Evolutionary conservation across 768 basidiomycete genomes (phyloP).

Genomic region (Phanerodontia chrysosporium): DNA sequence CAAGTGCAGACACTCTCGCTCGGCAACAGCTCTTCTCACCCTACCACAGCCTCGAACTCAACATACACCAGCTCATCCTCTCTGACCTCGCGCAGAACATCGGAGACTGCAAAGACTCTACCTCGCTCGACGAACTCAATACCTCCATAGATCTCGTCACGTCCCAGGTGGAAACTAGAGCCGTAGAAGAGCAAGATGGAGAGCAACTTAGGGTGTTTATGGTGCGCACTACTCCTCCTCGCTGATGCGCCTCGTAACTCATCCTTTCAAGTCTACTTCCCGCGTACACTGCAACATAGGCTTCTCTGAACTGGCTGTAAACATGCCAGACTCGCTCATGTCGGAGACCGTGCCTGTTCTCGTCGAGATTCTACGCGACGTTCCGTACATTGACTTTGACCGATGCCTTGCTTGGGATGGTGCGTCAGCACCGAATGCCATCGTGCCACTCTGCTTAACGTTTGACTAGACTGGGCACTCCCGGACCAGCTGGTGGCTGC

Average conservation of each 20-base stretch:
- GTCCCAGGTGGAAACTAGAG: conserved; percentile 52
- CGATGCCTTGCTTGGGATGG: conserved; percentile 77
- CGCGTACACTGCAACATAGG: conserved; percentile 78
- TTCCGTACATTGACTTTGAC: conserved; percentile 77
- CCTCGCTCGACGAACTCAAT: conserved; percentile 28
- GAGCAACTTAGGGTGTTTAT: conserved; percentile 44
- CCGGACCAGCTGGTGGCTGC: conserved; percentile 83
- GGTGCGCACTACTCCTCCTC: conserved; percentile 36
- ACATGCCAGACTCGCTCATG: conserved; percentile 53
- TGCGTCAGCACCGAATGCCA: conserved; percentile 25
- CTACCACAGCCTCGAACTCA: conserved; percentile 60
- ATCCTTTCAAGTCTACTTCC: conserved; percentile 54
- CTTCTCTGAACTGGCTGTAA: conserved; percentile 73
- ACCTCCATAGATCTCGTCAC: conserved; percentile 55
- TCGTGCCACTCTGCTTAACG: not conserved
- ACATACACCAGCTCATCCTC: conserved; percentile 72
- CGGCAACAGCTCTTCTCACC: not conserved
- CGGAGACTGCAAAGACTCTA: conserved; percentile 38
- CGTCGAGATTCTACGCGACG: conserved; percentile 63
- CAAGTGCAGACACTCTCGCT: not conserved
- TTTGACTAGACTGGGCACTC: conserved; percentile 71
- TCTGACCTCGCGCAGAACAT: conserved; percentile 66
- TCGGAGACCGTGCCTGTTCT: conserved; percentile 53
- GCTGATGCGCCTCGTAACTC: not conserved
- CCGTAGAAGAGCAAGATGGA: conserved; percentile 19